These are phyloP conservation scores for Cryptococcus floricola DNA, from an alignment of 1,284 basidiomycete species.

Conservation along the genomic window DNA sequence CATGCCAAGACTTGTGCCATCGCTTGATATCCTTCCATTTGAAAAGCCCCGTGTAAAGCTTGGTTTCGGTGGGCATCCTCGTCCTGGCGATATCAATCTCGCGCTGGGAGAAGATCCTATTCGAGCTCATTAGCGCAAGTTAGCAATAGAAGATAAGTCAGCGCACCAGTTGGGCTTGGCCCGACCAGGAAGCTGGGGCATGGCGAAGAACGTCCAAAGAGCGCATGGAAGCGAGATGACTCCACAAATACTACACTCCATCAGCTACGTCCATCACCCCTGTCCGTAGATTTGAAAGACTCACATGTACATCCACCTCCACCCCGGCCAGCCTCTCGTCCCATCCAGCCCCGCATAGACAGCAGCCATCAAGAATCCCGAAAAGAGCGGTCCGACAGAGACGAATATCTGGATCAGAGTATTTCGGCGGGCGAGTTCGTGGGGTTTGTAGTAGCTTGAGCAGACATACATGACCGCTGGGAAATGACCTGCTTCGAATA, in stretches of 20 bases:
- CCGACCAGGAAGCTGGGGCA: conserved; percentile 27
- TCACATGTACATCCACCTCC: conserved; percentile 30
- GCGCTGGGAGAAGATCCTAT: conserved; percentile 23
- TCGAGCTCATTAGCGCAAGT: neutral
- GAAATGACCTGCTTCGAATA: conserved; percentile 33
- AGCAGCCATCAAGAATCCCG: conserved; percentile 30
- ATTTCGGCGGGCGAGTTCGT: conserved; percentile 29
- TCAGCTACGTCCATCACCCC: neutral
- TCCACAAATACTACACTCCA: conserved; percentile 20
- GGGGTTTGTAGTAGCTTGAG: conserved; percentile 33
- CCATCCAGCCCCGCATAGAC: conserved; percentile 22
- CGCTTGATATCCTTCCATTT: conserved; percentile 28
- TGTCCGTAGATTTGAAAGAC: neutral
- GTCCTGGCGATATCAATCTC: conserved; percentile 22
- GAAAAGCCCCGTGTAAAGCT: conserved; percentile 32
- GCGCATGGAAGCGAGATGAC: conserved; percentile 26
- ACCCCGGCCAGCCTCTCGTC: conserved; percentile 16
- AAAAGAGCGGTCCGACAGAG: conserved; percentile 25
- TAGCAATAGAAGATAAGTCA: neutral
- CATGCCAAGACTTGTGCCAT: conserved; percentile 33
- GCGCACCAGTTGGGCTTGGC: conserved; percentile 28
- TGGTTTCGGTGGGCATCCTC: conserved; percentile 27
- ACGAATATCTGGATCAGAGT: conserved; percentile 29
- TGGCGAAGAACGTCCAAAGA: conserved; percentile 28
- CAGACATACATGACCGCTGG: conserved; percentile 30